A percentile compares a stretch with the other conserved stretches of the same genome.
Conservation (phyloP, 495 filamentous ascomycete species). For the Articulospora tetracladia region DNA sequence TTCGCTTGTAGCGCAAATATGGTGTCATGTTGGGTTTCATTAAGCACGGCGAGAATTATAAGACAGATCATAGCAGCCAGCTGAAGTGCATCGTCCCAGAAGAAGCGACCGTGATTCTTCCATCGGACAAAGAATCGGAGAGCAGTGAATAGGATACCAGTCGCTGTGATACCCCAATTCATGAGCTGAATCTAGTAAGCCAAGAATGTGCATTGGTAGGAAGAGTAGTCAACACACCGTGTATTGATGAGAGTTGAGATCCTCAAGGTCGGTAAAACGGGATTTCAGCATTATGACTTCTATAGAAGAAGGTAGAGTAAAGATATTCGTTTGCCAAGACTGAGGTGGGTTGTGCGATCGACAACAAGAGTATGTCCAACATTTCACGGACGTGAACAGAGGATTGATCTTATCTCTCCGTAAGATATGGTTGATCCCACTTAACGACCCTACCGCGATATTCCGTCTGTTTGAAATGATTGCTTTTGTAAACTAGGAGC, state of each 20-base stretch:
- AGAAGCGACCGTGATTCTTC: not conserved
- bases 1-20: not conserved
- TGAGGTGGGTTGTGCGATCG: not conserved
- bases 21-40: not conserved
- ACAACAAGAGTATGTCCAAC: not conserved
- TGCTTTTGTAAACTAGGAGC: no score
- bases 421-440: no score
- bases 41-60: not conserved
- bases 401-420: not conserved
- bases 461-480: no score
- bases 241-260: not conserved
- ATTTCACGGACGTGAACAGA: not conserved
- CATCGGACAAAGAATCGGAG: not conserved
- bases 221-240: not conserved
- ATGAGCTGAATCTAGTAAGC: not conserved
- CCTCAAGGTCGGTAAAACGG: slow-evolving; percentile 1
- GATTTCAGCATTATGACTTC: not conserved
- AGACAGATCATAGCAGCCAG: not conserved
- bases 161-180: not conserved
- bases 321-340: not conserved
- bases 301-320: not conserved
- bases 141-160: not conserved
- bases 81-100: slow-evolving; percentile 3
- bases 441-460: no score
- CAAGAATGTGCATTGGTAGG: not conserved